Base-by-base conservation (phyloP, 1,284 basidiomycete species). In the Laetiporus sulphureus region DNA sequence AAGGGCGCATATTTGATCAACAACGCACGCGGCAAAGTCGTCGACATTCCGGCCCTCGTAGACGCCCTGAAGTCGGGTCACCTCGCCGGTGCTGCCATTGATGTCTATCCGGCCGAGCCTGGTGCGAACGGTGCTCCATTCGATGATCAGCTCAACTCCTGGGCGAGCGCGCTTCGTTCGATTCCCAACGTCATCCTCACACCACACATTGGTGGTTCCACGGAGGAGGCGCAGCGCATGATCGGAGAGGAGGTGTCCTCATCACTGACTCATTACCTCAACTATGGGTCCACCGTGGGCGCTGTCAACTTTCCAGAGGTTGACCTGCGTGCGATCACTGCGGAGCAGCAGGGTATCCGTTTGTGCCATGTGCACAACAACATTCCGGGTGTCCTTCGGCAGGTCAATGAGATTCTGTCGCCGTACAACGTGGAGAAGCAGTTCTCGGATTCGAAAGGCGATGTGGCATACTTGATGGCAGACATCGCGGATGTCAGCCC, bases 271-370 rank as follows among this genome's bases (percentile, higher is more conserved):
- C 84, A 93, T 46, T 99, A 97, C 69, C 82, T 99, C 61, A 90
- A 86, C 68, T 92, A 84, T 61, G 96, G 96, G 42, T 85, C 91
- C 15, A 89, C 91, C 5, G 55, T 93, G 40, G 92, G 93, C 36
- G 82, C 92, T 1, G 95, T 99, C 74, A 98, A 99, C 73, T 98
- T 99, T 81, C 95, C 95, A 47, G 96, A 99, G 69, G 95, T 99
- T 56, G 91, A 95, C 68, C 73, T 99, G 31, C 88, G 95, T 47
- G 81, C 90, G 38, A 95, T 97, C 59, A 83, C 91, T 13, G 78
- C 81, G 10, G 93, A 96, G 55, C 81, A 90, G 59, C 71, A 74
- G 47, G 79, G 81, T 56, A 38, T 98, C 52, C 88, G 95, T 51
- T 72, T 99, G 35, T 99, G 96, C 69, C 84, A 98, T 67, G 90